phyloP scores from a whole-genome alignment of 768 basidiomycete species.

The Pilatotrama ljubarskyi region DNA sequence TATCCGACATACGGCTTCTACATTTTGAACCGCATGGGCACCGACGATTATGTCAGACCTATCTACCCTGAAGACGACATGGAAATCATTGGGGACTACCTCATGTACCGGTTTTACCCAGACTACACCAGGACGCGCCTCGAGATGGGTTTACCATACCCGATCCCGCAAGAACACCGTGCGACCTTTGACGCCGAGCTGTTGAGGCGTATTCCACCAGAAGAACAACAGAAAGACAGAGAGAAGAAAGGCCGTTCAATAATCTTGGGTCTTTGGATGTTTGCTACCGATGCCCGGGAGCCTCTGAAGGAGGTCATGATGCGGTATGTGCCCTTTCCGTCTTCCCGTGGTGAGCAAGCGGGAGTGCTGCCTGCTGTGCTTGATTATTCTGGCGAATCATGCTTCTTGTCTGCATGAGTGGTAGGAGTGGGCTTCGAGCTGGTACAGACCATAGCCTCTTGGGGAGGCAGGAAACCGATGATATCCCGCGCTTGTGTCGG shows the following conservation, averaged over 20 bases:
- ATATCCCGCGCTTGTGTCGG: too few relatives aligned
- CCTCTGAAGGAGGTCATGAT: slow-evolving; percentile 70
- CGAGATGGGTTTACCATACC: slow-evolving; percentile 31
- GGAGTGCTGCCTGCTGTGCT: too few relatives aligned
- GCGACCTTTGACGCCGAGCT: slow-evolving; percentile 27
- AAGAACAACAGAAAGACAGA: slow-evolving; percentile 43
- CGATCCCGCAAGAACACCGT: slow-evolving; percentile 19
- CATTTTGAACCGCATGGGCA: slow-evolving; percentile 79
- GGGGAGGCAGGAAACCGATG: too few relatives aligned
- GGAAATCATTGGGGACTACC: slow-evolving; percentile 58
- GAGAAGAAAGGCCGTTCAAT: slow-evolving; percentile 56
- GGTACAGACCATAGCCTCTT: too few relatives aligned
- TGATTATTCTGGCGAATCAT: too few relatives aligned
- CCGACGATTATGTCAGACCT: slow-evolving; percentile 72
- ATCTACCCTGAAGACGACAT: slow-evolving; percentile 81
- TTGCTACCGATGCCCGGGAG: slow-evolving; percentile 66
- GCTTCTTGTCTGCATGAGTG: too few relatives aligned
- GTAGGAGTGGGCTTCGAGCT: too few relatives aligned
- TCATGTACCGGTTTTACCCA: slow-evolving; percentile 75
- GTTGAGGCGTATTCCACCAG: slow-evolving; percentile 20
- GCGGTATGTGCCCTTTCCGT: slow-evolving; percentile 44
- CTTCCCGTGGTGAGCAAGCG: neutral
- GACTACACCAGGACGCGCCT: slow-evolving; percentile 53
- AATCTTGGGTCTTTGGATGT: slow-evolving; percentile 77
- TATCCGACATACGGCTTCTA: slow-evolving; percentile 87